Conservation (phyloP, 192 early-diverging fungal species). For the Funneliformis geosporum region DNA sequence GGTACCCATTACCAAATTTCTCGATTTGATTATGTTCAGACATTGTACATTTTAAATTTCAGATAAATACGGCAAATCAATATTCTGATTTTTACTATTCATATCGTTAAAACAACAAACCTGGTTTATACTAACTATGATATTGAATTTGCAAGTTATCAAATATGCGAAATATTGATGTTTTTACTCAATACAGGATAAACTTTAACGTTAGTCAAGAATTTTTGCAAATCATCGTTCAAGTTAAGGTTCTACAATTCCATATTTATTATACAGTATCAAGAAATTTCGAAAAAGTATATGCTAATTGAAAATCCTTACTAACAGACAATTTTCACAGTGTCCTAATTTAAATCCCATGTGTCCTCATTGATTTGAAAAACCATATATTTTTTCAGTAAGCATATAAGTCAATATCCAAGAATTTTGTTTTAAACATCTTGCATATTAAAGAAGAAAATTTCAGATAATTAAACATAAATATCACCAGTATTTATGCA, state of each 20-base stretch:
- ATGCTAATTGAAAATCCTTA: constrained; percentile 30
- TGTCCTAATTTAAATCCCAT: constrained; percentile 73
- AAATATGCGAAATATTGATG: constrained; percentile 56
- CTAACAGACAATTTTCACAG: constrained; percentile 68
- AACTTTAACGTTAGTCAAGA: constrained; percentile 77
- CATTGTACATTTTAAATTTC: constrained; percentile 66
- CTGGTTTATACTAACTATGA: constrained; percentile 30
- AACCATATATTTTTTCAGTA: too few relatives aligned
- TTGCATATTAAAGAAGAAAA: constrained; percentile 57
- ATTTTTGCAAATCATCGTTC: constrained; percentile 85
- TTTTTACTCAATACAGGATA: constrained; percentile 84
- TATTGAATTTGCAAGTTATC: background rate
- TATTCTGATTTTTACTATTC: constrained; percentile 35
- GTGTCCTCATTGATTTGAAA: constrained; percentile 35
- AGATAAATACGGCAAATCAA: constrained; percentile 61
- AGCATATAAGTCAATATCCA: background rate
- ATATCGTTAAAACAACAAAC: constrained; percentile 40
- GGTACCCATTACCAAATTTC: constrained; percentile 79
- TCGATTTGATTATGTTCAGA: constrained; percentile 66
- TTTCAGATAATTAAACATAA: too few relatives aligned
- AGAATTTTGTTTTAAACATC: constrained; percentile 33
- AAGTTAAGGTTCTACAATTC: constrained; percentile 48
- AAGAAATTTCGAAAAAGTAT: too few relatives aligned
- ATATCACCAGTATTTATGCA: too few relatives aligned
- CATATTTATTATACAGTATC: constrained; percentile 53